Percentiles rank a stretch among this genome's conserved stretches.
Evolutionary conservation across 2,329 filamentous ascomycete species (phyloP).

Genomic region (Alternaria longipes): DNA sequence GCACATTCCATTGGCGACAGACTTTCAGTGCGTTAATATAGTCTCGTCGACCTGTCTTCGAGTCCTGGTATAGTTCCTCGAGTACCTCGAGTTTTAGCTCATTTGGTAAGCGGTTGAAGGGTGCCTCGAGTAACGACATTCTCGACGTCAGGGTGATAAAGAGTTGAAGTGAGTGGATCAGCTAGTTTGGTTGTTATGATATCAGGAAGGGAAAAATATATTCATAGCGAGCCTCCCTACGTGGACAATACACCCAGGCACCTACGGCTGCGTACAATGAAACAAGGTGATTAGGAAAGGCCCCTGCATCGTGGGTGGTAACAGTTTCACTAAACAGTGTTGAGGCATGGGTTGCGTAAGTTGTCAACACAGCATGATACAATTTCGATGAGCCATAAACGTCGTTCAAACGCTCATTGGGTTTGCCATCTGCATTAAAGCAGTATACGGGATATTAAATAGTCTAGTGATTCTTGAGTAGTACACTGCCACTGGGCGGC

Average conservation of each 20-base stretch:
- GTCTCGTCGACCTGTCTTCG: not conserved
- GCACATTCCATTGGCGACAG: not conserved
- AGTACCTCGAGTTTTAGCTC: not conserved
- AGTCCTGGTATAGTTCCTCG: not conserved
- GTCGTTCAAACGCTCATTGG: not conserved
- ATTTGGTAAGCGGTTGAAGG: not conserved
- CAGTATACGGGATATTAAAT: rapidly evolving
- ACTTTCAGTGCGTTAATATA: not conserved
- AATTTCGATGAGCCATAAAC: rapidly evolving
- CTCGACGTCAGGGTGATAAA: too few species aligned
- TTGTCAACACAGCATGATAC: too few species aligned
- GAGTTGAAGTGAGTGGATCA: not conserved
- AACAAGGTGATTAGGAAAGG: too few species aligned
- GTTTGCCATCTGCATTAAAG: not conserved
- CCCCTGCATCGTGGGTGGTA: not conserved
- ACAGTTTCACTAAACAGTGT: not conserved
- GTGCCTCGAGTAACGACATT: not conserved
- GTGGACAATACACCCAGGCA: too few species aligned
- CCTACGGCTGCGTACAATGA: too few species aligned
- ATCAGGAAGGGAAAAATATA: not conserved
- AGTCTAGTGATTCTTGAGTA: not conserved
- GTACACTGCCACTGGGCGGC: not conserved
- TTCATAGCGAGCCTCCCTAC: not conserved
- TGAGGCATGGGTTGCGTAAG: too few species aligned
- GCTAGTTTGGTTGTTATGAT: not conserved